Evolutionary conservation across 108 stramenopile species (phyloP).

Genomic region (Chaetoceros muelleri): DNA sequence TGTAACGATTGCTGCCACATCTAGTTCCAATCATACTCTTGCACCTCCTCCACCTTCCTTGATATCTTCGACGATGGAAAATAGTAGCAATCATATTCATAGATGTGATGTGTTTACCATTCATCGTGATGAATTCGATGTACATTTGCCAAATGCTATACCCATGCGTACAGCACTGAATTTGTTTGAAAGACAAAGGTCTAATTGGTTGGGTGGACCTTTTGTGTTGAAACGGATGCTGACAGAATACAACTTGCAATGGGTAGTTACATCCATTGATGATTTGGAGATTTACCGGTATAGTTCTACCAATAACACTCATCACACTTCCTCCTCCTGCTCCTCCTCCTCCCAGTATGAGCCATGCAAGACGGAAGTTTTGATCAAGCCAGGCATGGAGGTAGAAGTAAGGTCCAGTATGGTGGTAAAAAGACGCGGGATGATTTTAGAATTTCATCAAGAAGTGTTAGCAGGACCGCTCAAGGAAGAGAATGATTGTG

Average conservation of each 20-base stretch:
- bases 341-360: too few relatives aligned
- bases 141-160: constrained; percentile 19
- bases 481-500: not conserved
- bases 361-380: constrained; percentile 5
- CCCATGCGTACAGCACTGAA: constrained; percentile 53
- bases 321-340: too few relatives aligned
- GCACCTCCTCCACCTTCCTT: not conserved
- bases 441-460: constrained; percentile 49
- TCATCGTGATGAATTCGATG: constrained; percentile 59
- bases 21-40: too few relatives aligned
- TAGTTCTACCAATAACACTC: not conserved
- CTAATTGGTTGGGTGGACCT: constrained; percentile 54
- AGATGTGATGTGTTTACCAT: constrained; percentile 21
- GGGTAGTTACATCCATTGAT: constrained; percentile 45
- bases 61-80: not conserved
- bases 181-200: constrained; percentile 53
- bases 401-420: constrained; percentile 30
- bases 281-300: constrained; percentile 19
- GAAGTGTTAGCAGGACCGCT: constrained; percentile 5
- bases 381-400: constrained; percentile 11
- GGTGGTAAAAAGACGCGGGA: constrained; percentile 33
- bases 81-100: too few relatives aligned
- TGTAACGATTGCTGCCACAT: constrained; percentile 18
- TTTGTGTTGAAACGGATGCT: constrained; percentile 34
- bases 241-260: constrained; percentile 32